Evolutionary conservation across 2,329 filamentous ascomycete genomes (phyloP), one percentile per base, ranked within the genome.

Genomic region (Pezizomycotina sp.): DNA sequence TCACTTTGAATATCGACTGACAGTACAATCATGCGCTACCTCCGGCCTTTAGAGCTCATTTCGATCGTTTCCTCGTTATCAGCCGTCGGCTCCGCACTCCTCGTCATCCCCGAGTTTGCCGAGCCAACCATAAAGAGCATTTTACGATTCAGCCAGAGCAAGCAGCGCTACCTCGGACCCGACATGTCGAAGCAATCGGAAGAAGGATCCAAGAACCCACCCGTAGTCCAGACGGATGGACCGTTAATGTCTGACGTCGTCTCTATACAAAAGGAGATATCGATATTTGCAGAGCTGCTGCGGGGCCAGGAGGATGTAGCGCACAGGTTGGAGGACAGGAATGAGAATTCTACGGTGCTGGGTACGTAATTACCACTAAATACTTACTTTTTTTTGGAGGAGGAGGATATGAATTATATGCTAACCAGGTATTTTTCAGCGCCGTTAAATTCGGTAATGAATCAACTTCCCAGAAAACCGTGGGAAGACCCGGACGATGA

Each of bases 401-500:
- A n/a, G n/a, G n/a, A n/a, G 16, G 15, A 30, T 8, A 30, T 21
- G 29, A 31, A 30, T 21, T 6, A 30, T 12, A 25, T 36, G 20
- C 9, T 7, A 21, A 2, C 16, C 18, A 7, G 22, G 5, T 16
- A 13, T 13, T 6, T n/a, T 31, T 30, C 15, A 44, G 86, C 84
- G 4, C 89, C 89, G 1, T 62, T 79, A 35, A 95, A 98, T 62
- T 72, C 69, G 12, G 82, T 75, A 3, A 71, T 98, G 52, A 77
- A 78, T 47, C 62, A 59, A 1, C 62, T 95, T 15, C 79, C 83
- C 1, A 66, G 77, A 34, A 95, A 93, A 56, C 84, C 84, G 0
- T 92, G 81, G 81, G 80, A 78, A 50, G 65, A 84, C 45, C 70
- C 77, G 0, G 58, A 66, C 34, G 83, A 92, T 47, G 86, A 89